Conservation (phyloP, 179 eudicot genomes). For the Drosera spatulata region DNA sequence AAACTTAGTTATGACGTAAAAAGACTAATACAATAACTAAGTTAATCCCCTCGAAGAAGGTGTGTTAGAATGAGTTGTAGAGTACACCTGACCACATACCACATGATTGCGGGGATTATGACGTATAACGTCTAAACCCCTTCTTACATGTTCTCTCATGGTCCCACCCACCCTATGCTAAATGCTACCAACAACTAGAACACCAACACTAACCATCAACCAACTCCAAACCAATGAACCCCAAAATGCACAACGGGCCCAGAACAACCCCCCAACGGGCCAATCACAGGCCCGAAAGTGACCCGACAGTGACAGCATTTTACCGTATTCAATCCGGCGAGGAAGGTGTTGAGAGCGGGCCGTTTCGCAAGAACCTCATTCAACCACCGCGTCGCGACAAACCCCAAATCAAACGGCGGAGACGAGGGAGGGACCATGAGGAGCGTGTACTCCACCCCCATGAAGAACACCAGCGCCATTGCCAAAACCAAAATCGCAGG, state of each 20-base stretch:
- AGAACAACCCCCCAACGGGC: neutral
- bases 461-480: constrained; percentile 47
- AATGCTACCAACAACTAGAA: too few species aligned
- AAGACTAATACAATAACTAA: too few species aligned
- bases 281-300: neutral
- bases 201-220: too few species aligned
- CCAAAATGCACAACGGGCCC: neutral
- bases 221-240: too few species aligned
- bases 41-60: too few species aligned
- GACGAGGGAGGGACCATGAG: constrained; percentile 57
- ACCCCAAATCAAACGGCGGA: constrained; percentile 79
- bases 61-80: too few species aligned
- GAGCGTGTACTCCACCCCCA: constrained; percentile 94
- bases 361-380: constrained; percentile 33
- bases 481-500: constrained; percentile 53
- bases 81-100: too few species aligned
- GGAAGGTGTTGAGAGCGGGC: constrained; percentile 51
- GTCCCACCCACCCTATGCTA: too few species aligned
- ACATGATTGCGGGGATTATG: too few species aligned
- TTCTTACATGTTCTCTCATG: too few species aligned
- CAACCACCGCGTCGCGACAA: constrained; percentile 40
- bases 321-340: constrained; percentile 91
- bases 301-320: neutral
- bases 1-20: too few species aligned
- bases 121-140: too few species aligned